Percentiles rank a stretch among this genome's conserved stretches.
phyloP scores from a whole-genome alignment of 352 stramenopile genomes.

The Globisporangium yorkense region DNA sequence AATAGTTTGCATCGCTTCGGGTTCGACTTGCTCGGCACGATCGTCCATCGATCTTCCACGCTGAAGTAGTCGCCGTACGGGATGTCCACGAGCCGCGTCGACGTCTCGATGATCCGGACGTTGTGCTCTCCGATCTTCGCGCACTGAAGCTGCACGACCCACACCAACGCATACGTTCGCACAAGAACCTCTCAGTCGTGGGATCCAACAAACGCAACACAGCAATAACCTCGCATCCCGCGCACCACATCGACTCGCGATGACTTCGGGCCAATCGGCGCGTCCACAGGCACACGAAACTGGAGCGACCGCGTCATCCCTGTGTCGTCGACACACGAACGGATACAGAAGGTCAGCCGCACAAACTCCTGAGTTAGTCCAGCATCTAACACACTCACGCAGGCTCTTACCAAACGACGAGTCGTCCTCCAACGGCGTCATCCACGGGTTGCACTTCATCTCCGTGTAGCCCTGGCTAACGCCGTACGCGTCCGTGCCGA shows the following conservation, averaged over 20 bases:
- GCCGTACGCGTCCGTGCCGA: constrained; percentile 65
- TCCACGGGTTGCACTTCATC: constrained; percentile 70
- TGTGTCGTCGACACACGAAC: constrained; percentile 8
- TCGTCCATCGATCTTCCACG: constrained; percentile 77
- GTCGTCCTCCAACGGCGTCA: constrained; percentile 35
- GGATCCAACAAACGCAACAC: not conserved
- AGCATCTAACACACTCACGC: not conserved
- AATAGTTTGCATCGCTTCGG: constrained; percentile 47
- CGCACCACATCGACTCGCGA: constrained; percentile 74
- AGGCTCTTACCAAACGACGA: constrained; percentile 22
- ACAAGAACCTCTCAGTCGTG: not conserved
- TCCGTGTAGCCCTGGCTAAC: constrained; percentile 58
- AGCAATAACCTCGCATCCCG: not conserved
- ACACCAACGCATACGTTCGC: not conserved
- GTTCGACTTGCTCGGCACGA: constrained; percentile 41
- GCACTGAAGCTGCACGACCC: constrained; percentile 44
- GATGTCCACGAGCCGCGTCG: constrained; percentile 76
- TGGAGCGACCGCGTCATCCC: constrained; percentile 60
- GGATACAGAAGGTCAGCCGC: not conserved
- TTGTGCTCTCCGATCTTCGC: constrained; percentile 37
- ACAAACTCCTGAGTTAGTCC: not conserved
- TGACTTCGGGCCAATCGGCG: constrained; percentile 76
- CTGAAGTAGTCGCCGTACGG: constrained; percentile 87
- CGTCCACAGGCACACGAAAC: constrained; percentile 72
- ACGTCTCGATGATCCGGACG: constrained; percentile 60